phyloP scores from a whole-genome alignment of 2,329 filamentous ascomycete genomes.

The Xylaria sp. region DNA sequence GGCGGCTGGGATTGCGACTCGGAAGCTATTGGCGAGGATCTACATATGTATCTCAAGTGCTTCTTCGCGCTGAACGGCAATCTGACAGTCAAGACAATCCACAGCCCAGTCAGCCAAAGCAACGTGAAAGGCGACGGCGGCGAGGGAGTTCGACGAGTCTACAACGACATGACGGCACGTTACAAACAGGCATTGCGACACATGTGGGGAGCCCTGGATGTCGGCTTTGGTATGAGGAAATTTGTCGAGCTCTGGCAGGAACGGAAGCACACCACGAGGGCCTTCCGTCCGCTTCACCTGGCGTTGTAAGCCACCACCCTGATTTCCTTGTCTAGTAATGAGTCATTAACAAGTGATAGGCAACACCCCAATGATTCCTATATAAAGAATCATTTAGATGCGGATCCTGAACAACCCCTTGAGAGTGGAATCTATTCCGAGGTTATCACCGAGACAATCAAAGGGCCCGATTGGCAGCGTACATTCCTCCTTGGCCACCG shows the following conservation, averaged over 20 bases:
- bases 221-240: constrained; percentile 67
- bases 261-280: constrained; percentile 60
- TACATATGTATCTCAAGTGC: constrained; percentile 81
- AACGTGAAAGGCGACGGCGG: constrained; percentile 69
- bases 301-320: constrained; percentile 44
- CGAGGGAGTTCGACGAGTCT: constrained; percentile 57
- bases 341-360: constrained; percentile 35
- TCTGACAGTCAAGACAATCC: constrained; percentile 65
- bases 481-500: constrained; percentile 66
- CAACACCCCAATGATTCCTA: constrained; percentile 54
- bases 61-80: constrained; percentile 77
- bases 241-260: constrained; percentile 62
- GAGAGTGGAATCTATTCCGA: constrained; percentile 62
- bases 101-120: constrained; percentile 74
- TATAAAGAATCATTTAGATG: constrained; percentile 51
- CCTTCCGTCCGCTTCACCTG: constrained; percentile 62
- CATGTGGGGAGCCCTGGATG: constrained; percentile 78
- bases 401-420: constrained; percentile 47
- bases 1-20: constrained; percentile 74
- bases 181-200: constrained; percentile 75
- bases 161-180: constrained; percentile 65
- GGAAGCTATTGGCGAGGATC: constrained; percentile 75
- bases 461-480: constrained; percentile 59
- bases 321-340: neutral
- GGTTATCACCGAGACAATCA: constrained; percentile 56